These are phyloP conservation scores for Ehretia macrophylla DNA, from an alignment of 257 asterid genomes.

Conservation along the genomic window DNA sequence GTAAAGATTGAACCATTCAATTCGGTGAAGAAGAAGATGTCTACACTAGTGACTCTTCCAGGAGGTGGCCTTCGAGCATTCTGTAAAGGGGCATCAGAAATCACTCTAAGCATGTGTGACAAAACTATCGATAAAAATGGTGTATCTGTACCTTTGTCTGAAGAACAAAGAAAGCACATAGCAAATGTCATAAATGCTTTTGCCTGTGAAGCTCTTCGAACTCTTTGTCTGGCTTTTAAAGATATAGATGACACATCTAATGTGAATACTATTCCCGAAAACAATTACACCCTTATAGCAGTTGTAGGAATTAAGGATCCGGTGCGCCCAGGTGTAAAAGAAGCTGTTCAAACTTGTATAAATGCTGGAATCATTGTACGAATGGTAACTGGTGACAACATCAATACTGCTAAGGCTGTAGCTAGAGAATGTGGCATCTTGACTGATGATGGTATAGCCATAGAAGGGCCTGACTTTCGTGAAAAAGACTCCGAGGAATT, in stretches of 20 bases:
- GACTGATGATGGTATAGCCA: conserved; percentile 63
- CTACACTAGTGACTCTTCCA: conserved; percentile 51
- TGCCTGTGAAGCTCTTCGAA: conserved; percentile 64
- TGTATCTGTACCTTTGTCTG: conserved; percentile 37
- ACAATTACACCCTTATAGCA: conserved; percentile 55
- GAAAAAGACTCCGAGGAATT: conserved; percentile 50
- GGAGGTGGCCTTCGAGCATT: conserved; percentile 42
- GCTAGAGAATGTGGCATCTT: conserved; percentile 82
- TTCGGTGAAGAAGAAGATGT: conserved; percentile 72
- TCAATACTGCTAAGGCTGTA: conserved; percentile 76
- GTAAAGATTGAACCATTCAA: conserved; percentile 69
- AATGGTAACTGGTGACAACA: conserved; percentile 90
- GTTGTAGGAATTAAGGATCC: conserved; percentile 80
- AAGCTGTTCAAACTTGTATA: conserved; percentile 69
- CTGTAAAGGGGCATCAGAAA: conserved; percentile 74
- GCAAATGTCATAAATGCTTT: conserved; percentile 41
- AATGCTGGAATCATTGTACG: conserved; percentile 68
- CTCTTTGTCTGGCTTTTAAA: conserved; percentile 63
- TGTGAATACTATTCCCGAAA: conserved; percentile 41
- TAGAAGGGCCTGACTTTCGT: conserved; percentile 70
- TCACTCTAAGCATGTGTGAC: conserved; percentile 53
- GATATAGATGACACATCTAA: conserved; percentile 30
- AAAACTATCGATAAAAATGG: conserved; percentile 47
- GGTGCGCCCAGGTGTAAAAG: conserved; percentile 70
- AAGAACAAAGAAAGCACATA: conserved; percentile 40